phyloP scores from a whole-genome alignment of 2,329 filamentous ascomycete species.

The Neoscytalidium dimidiatum region DNA sequence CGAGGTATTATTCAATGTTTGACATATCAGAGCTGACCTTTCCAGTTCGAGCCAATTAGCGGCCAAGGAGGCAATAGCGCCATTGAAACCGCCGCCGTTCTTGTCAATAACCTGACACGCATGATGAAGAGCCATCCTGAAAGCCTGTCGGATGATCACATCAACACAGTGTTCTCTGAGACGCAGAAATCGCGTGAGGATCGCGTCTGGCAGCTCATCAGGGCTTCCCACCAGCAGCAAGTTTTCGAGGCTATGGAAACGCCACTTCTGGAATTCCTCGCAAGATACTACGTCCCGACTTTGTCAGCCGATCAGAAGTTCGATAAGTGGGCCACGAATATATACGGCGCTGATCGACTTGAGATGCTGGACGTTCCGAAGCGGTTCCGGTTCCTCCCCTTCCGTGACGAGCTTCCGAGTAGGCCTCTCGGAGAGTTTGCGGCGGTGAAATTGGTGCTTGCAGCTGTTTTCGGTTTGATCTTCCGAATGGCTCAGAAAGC shows the following conservation, averaged over 20 bases:
- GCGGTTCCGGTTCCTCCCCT: neutral
- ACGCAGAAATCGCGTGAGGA: neutral
- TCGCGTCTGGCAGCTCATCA: neutral
- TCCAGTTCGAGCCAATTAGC: conserved; percentile 24
- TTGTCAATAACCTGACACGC: conserved; percentile 18
- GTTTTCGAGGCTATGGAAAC: conserved; percentile 10
- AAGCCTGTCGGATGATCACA: neutral
- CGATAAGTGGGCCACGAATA: neutral
- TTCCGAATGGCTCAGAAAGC: neutral
- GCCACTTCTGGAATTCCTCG: neutral
- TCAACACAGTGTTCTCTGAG: neutral
- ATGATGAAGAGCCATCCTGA: neutral
- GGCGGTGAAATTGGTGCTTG: neutral
- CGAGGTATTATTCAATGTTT: too few relatives aligned
- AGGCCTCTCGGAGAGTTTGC: neutral
- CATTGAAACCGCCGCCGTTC: conserved; percentile 26
- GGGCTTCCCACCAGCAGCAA: neutral
- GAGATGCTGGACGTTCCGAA: conserved; percentile 14
- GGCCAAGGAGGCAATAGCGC: conserved; percentile 27
- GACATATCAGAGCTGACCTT: neutral
- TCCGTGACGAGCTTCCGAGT: conserved; percentile 15
- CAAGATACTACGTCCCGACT: conserved; percentile 14
- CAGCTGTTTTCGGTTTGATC: neutral
- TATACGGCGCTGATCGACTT: conserved; percentile 12
- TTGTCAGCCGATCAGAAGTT: neutral